A percentile compares a stretch with the other conserved stretches of the same genome.
phyloP scores from a whole-genome alignment of 163 green algal species.

The Scenedesmus sp. region DNA sequence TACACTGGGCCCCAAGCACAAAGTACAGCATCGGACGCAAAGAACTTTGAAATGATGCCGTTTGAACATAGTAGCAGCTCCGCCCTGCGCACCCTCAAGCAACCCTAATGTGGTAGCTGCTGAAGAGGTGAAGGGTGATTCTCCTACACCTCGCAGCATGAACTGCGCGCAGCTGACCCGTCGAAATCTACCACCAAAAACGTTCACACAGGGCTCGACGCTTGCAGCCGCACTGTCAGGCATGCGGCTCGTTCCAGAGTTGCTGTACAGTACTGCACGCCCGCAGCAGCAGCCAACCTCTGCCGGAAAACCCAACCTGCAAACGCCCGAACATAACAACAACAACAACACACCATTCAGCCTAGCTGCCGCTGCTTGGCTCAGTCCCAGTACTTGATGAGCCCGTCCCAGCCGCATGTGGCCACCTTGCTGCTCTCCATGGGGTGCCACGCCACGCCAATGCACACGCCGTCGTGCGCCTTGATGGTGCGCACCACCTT shows the following conservation, averaged over 20 bases:
- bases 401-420: slow-evolving; percentile 96
- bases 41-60: neutral
- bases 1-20: neutral
- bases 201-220: neutral
- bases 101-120: neutral
- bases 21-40: neutral
- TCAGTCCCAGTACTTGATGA: slow-evolving; percentile 84
- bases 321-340: neutral
- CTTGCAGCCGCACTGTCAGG: neutral
- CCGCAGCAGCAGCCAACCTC: neutral
- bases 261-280: slow-evolving; percentile 11
- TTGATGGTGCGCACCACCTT: slow-evolving; percentile 91
- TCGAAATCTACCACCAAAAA: neutral
- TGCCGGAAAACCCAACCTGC: neutral
- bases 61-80: neutral
- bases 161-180: neutral
- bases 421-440: slow-evolving; percentile 94
- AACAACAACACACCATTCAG: neutral
- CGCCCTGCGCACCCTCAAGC: neutral
- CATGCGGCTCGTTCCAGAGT: neutral
- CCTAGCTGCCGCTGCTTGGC: neutral
- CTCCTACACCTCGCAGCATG: neutral
- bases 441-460: slow-evolving; percentile 95
- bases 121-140: neutral
- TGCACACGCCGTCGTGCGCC: slow-evolving; percentile 94